Base-by-base conservation (phyloP, 257 asterid species). In the Solanum pinnatisectum region DNA sequence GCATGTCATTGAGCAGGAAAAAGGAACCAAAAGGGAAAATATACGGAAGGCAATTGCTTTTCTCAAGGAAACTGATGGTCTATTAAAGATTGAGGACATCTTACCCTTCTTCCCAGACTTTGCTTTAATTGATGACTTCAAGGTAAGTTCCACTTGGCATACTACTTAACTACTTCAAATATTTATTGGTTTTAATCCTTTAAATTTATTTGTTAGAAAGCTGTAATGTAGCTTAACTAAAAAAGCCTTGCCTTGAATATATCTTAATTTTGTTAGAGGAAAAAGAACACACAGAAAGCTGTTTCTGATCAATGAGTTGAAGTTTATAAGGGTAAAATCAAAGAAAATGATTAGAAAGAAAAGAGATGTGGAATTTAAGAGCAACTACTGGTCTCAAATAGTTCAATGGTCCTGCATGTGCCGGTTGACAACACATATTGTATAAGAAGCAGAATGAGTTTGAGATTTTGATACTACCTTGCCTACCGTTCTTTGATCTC, bases 11-110 rank as follows among this genome's bases (percentile, higher is more conserved):
- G 93, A 94, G 88, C 99, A 93, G 90, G 99, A 97, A 92, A 97
- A 95, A 90, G 99, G 99, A 83, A 94, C 99, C 12, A 97, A 97
- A 93, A 92, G 99, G 92, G 99, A 97, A 92, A 97, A 97, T 90
- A 97, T 96, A 63, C 95, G 99, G 2, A 96, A 96, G 93, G 99
- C 99, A 86, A 96, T 95, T 84, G 99, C 98, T 59, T 97, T 97
- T 93, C 99, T 97, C 89, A 97, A 94, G 91, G 99, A 97, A 94
- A 96, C 99, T 56, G 98, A 97, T 81, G 99, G 99, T 87, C 96
- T 97, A 83, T 91, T 97, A 86, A 96, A 97, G 93, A 97, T 97
- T 72, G 99, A 97, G 93, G 99, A 97, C 88, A 97, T 96, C 90
- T 92, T 97, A 84, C 99, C 99, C 18, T 97, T 97, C 89, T 97